Evolutionary conservation across 176 grass and related monocot species (phyloP).

Genomic region (Sorghum bicolor): DNA sequence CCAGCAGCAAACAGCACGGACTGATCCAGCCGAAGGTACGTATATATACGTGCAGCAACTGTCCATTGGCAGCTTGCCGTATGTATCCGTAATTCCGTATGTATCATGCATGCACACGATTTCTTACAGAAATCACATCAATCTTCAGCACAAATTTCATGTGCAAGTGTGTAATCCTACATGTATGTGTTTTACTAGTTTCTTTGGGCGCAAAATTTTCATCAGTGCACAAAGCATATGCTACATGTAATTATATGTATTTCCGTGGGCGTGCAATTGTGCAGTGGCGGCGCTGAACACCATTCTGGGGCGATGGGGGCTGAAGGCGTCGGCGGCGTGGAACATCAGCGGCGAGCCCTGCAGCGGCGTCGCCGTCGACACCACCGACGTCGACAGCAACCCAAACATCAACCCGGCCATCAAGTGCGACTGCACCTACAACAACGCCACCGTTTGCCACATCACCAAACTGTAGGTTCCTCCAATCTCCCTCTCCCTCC

Average conservation of each 20-base stretch:
- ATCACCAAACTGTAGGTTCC: constrained; percentile 4
- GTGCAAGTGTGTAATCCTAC: too few relatives aligned
- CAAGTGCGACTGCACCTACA: constrained; percentile 6
- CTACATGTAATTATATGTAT: not conserved
- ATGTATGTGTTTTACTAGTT: not conserved
- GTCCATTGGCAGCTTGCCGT: too few relatives aligned
- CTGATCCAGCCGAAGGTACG: not conserved
- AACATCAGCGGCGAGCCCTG: constrained; percentile 13
- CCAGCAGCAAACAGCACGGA: not conserved
- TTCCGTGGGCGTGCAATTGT: not conserved
- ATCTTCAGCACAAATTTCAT: too few relatives aligned
- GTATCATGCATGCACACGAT: too few relatives aligned
- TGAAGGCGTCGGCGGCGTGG: not conserved
- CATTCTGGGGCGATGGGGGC: constrained; percentile 11
- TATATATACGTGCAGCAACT: not conserved
- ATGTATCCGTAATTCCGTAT: too few relatives aligned
- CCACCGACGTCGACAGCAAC: constrained; percentile 9
- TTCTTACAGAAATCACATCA: too few relatives aligned
- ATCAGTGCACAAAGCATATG: not conserved
- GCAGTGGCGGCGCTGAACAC: not conserved
- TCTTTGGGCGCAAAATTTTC: not conserved
- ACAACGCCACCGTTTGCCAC: not conserved
- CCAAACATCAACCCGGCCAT: constrained; percentile 11
- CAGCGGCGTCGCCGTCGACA: constrained; percentile 1
- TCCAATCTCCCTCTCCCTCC: not conserved